Conservation (phyloP, 148 eudicot species). For the Rhododendron mucronatum region DNA sequence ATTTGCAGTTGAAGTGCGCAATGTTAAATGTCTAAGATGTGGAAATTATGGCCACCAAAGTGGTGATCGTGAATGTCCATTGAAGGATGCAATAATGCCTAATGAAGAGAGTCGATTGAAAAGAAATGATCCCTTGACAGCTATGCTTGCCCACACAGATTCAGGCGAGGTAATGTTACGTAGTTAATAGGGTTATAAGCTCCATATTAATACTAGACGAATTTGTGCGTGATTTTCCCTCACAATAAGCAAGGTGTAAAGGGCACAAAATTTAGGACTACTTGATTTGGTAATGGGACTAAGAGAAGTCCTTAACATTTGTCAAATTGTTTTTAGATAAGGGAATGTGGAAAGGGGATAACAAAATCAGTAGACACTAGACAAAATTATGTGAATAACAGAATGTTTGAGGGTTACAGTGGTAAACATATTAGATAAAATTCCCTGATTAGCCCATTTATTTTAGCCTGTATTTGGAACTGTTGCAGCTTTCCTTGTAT, state of each 20-base stretch:
- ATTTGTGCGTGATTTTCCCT: neutral
- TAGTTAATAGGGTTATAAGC: neutral
- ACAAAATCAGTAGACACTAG: neutral
- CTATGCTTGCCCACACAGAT: slow-evolving; percentile 79
- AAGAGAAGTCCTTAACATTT: neutral
- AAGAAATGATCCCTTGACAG: slow-evolving; percentile 94
- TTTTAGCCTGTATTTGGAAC: neutral
- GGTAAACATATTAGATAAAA: neutral
- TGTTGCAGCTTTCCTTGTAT: neutral
- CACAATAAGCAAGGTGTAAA: neutral
- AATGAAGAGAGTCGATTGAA: slow-evolving; percentile 91
- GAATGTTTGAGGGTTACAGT: neutral
- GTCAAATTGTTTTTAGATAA: neutral
- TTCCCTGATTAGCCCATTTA: neutral
- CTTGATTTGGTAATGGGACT: neutral
- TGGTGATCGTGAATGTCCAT: slow-evolving; percentile 97
- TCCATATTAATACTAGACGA: neutral
- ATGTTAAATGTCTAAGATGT: slow-evolving; percentile 96
- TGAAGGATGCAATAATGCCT: slow-evolving; percentile 95
- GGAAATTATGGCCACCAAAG: slow-evolving; percentile 92
- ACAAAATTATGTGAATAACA: neutral
- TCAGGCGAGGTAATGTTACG: slow-evolving; percentile 51
- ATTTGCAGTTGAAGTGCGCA: slow-evolving; percentile 90
- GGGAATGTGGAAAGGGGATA: neutral
- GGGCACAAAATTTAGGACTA: neutral